phyloP scores from a whole-genome alignment of 352 stramenopile species.

The Pythium monospermum region DNA sequence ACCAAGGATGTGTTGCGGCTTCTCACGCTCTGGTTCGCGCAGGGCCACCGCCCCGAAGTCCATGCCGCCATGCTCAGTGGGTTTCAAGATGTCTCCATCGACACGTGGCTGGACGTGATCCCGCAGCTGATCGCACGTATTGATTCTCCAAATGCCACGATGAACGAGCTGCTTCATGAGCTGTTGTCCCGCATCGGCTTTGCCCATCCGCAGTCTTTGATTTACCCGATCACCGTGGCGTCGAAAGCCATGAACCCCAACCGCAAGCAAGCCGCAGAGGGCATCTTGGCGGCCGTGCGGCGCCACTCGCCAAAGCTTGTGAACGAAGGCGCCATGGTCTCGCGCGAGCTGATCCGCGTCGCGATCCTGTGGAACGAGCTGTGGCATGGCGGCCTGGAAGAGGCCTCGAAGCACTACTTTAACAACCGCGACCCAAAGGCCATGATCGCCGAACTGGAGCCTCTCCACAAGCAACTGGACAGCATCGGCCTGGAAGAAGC shows the following conservation, averaged over 20 bases:
- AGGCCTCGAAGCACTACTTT: conserved; percentile 98
- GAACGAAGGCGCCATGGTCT: conserved; percentile 95
- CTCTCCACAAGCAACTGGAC: conserved; percentile 91
- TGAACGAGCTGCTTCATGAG: conserved; percentile 76
- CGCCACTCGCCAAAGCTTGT: conserved; percentile 95
- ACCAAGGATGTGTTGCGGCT: conserved; percentile 98
- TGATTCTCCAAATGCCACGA: conserved; percentile 73
- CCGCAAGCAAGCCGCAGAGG: conserved; percentile 89
- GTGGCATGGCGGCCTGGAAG: conserved; percentile 97
- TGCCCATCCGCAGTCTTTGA: conserved; percentile 97
- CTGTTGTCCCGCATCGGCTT: conserved; percentile 91
- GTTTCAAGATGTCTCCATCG: conserved; percentile 93
- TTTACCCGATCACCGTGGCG: conserved; percentile 98
- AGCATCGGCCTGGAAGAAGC: conserved; percentile 67
- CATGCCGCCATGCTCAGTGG: conserved; percentile 73
- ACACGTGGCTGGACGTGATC: conserved; percentile 99
- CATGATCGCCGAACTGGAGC: conserved; percentile 95
- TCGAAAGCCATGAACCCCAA: conserved; percentile 93
- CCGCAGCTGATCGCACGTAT: conserved; percentile 96
- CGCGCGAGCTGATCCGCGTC: conserved; percentile 97
- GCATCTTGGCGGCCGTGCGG: conserved; percentile 93
- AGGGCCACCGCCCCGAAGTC: conserved; percentile 92
- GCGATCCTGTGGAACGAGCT: conserved; percentile 99
- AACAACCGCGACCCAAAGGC: conserved; percentile 94
- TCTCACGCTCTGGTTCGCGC: conserved; percentile 98